Percentiles rank a stretch among this genome's conserved stretches.
These are phyloP conservation scores for Globisporangium takayamanum DNA, from an alignment of 352 stramenopile genomes.

Conservation along the genomic window DNA sequence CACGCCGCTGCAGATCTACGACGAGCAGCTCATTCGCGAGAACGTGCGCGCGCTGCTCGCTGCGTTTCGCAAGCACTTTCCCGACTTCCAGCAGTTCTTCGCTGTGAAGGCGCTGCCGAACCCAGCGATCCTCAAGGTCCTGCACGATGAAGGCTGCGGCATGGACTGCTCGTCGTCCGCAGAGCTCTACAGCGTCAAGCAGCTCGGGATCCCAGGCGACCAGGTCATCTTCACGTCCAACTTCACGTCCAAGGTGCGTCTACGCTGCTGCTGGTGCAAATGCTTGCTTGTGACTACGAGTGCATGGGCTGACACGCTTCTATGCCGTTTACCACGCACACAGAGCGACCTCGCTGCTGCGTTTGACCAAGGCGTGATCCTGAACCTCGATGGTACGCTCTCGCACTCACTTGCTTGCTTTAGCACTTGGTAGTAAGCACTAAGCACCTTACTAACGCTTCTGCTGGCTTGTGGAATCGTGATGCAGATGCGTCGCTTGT, in stretches of 20 bases:
- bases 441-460: not conserved
- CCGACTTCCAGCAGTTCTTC: constrained; percentile 85
- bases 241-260: constrained; percentile 65
- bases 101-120: constrained; percentile 89
- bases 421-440: not conserved
- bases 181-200: constrained; percentile 72
- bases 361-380: constrained; percentile 78
- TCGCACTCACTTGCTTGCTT: not conserved
- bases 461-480: not conserved
- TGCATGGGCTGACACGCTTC: too few relatives aligned
- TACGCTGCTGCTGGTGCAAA: not conserved
- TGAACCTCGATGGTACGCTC: constrained; percentile 72
- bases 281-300: not conserved
- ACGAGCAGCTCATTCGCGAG: constrained; percentile 76
- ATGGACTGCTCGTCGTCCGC: constrained; percentile 87
- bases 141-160: constrained; percentile 78
- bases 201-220: constrained; percentile 68
- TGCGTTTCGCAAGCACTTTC: constrained; percentile 73
- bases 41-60: constrained; percentile 65
- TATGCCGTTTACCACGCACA: not conserved
- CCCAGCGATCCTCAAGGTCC: constrained; percentile 80
- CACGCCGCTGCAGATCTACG: constrained; percentile 87
- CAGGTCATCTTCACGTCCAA: constrained; percentile 89
- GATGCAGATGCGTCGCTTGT: constrained; percentile 66
- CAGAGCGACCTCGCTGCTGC: constrained; percentile 59